A percentile compares a stretch with the other conserved stretches of the same genome.
These are phyloP conservation scores for Geotrichum fermentans DNA, from an alignment of 1,139 yeast genomes.

Conservation along the genomic window DNA sequence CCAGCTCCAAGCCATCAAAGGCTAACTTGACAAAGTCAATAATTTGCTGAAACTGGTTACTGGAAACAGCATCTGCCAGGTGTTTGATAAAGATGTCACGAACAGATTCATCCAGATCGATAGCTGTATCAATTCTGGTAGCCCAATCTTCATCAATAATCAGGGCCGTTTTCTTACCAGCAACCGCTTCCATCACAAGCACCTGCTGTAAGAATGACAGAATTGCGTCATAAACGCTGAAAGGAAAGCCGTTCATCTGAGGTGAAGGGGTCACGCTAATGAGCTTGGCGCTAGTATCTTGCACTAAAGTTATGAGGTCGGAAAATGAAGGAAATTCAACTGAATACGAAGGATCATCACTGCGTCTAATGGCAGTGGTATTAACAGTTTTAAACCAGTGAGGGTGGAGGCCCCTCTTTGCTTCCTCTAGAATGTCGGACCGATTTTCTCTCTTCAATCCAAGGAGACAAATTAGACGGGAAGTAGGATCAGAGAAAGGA, in stretches of 20 bases:
- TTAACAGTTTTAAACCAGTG: constrained; percentile 50
- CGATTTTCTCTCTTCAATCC: constrained; percentile 57
- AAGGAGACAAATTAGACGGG: constrained; percentile 62
- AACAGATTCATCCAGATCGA: constrained; percentile 57
- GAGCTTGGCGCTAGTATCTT: constrained; percentile 7
- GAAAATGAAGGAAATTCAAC: constrained; percentile 35
- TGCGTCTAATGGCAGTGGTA: constrained; percentile 20
- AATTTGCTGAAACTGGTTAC: constrained; percentile 19
- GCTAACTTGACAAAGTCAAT: constrained; percentile 31
- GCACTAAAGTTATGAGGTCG: constrained; percentile 23
- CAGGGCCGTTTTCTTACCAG: constrained; percentile 50
- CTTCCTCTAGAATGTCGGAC: constrained; percentile 75
- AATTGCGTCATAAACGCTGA: constrained; percentile 34
- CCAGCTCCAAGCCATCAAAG: constrained; percentile 36
- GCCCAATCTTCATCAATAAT: constrained; percentile 74
- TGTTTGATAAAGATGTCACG: constrained; percentile 37
- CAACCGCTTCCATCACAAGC: constrained; percentile 60
- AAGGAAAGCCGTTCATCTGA: constrained; percentile 24
- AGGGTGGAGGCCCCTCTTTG: constrained; percentile 78
- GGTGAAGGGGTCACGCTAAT: constrained; percentile 14
- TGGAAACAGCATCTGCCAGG: constrained; percentile 21
- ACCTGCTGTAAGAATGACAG: constrained; percentile 42
- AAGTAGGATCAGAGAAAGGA: constrained; percentile 63
- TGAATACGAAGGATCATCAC: constrained; percentile 9
- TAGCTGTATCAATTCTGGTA: constrained; percentile 63